Base-by-base conservation (phyloP, 2,329 filamentous ascomycete species). In the Pyricularia pennisetigena region DNA sequence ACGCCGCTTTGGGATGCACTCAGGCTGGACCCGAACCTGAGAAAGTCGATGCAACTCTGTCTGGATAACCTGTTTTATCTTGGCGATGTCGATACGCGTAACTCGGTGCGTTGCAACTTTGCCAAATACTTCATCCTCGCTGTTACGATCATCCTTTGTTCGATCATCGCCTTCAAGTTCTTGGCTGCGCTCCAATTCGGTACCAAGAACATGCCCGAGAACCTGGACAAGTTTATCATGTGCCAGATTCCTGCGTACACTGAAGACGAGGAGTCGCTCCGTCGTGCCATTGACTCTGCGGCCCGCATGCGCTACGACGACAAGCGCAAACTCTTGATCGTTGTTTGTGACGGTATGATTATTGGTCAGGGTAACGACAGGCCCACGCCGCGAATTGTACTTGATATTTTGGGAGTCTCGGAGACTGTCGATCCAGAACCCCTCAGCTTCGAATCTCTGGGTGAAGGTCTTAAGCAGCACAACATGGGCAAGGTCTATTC, bases 401-500 rank as follows among this genome's bases (percentile, higher is more conserved):
- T 99, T 68, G 95, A 99, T 75, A 99, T 99, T 82, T 85, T 99
- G 6, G 95, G 95, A 71, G 95, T 99, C 32, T 91, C 93, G 1
- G 94, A 97, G 73, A 92, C 90, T 2, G 91, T 97, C 20, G 94
- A 99, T 75, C 95, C 96, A 0, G 94, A 98, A 77, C 93, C 95
- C 2, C 84, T 99, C 69, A 97, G 93, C 83, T 99, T 99, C 74
- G 94, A 99, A 77, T 94, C 93, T 76, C 86, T 99, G 49, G 95
- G 95, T 69, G 94, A 98, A 79, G 95, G 95, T 76, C 87, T 91
- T 80, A 97, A 97, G 81, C 95, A 98, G 79, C 95, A 98, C 83
- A 99, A 99, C 79, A 98, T 98, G 94, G 95, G 92, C 79, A 99
- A 99, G 80, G 88, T 97, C 72, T 99, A 99, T 80, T 97, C 95